Percentiles rank a stretch among this genome's conserved stretches.
These are phyloP conservation scores for Kwoniella europaea DNA, from an alignment of 768 basidiomycete genomes.

Conservation along the genomic window DNA sequence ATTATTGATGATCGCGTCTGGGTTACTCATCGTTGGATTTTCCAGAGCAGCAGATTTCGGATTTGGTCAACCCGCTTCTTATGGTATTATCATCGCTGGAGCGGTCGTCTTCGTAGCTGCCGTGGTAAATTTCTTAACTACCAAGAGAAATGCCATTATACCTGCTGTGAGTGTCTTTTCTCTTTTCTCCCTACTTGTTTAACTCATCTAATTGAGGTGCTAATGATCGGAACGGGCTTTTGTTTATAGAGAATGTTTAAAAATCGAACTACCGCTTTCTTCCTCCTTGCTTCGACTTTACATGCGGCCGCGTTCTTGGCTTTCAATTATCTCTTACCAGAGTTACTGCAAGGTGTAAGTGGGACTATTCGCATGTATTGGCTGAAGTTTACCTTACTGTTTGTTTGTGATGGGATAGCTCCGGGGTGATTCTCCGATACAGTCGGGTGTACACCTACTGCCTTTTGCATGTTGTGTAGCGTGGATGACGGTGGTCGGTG, in stretches of 20 bases:
- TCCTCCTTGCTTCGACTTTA: slow-evolving; percentile 49
- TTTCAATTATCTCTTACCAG: slow-evolving; percentile 45
- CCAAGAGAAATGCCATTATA: slow-evolving; percentile 59
- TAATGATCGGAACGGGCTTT: not conserved
- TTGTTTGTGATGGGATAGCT: slow-evolving; percentile 11
- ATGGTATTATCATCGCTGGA: slow-evolving; percentile 57
- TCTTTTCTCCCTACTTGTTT: no score
- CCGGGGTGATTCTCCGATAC: slow-evolving; percentile 32
- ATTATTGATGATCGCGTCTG: slow-evolving; percentile 56
- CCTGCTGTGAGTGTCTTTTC: slow-evolving; percentile 49
- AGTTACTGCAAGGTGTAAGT: slow-evolving; percentile 53
- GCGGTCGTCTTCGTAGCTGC: slow-evolving; percentile 26
- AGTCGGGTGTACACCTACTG: slow-evolving; percentile 48
- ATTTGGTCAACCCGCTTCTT: slow-evolving; percentile 49
- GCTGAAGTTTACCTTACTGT: not conserved
- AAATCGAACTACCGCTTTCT: slow-evolving; percentile 52
- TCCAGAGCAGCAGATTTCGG: slow-evolving; percentile 56
- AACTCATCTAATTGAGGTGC: no score
- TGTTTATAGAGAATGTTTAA: slow-evolving; percentile 53
- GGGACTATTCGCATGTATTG: not conserved
- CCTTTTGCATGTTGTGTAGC: slow-evolving; percentile 49
- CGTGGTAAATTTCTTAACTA: slow-evolving; percentile 49
- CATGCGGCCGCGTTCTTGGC: slow-evolving; percentile 52
- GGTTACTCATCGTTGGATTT: slow-evolving; percentile 59
- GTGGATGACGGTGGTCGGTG: slow-evolving; percentile 44